Evolutionary conservation across 164 flowering plant genomes (phyloP).

Genomic region (Liriodendron chinense): DNA sequence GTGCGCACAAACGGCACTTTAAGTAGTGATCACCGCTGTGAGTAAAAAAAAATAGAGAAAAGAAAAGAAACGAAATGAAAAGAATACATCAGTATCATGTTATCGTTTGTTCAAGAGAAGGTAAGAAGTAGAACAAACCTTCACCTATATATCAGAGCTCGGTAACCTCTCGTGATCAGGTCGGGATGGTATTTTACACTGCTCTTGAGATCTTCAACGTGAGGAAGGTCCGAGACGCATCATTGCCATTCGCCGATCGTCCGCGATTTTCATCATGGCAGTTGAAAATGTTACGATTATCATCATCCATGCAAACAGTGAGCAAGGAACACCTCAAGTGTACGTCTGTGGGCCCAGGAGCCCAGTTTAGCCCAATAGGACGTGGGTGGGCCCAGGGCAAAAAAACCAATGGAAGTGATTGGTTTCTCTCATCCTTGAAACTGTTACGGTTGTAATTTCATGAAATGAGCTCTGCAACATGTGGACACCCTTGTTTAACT

Average conservation of each 20-base stretch:
- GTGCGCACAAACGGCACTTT: constrained; percentile 33
- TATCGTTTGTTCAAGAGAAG: background rate
- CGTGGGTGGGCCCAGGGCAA: too few relatives aligned
- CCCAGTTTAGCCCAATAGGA: too few relatives aligned
- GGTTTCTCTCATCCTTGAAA: too few relatives aligned
- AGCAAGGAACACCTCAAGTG: too few relatives aligned
- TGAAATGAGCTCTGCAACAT: too few relatives aligned
- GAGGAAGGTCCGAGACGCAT: background rate
- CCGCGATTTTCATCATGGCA: too few relatives aligned
- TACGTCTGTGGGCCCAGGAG: background rate
- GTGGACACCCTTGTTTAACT: too few relatives aligned
- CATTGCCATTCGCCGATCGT: background rate
- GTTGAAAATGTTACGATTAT: background rate
- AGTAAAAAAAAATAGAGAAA: background rate
- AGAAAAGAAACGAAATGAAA: background rate
- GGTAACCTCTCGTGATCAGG: constrained; percentile 5
- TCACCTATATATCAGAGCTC: constrained; percentile 14
- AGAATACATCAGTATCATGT: background rate
- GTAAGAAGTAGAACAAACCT: too few relatives aligned
- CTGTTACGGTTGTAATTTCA: too few relatives aligned
- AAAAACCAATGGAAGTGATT: too few relatives aligned
- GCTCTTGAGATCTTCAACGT: background rate
- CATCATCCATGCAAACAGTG: too few relatives aligned
- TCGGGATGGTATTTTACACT: constrained; percentile 1
- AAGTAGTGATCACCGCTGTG: constrained; percentile 62